These are phyloP conservation scores for Alternaria novae-zelandiae DNA, from an alignment of 2,329 filamentous ascomycete species.

Conservation along the genomic window DNA sequence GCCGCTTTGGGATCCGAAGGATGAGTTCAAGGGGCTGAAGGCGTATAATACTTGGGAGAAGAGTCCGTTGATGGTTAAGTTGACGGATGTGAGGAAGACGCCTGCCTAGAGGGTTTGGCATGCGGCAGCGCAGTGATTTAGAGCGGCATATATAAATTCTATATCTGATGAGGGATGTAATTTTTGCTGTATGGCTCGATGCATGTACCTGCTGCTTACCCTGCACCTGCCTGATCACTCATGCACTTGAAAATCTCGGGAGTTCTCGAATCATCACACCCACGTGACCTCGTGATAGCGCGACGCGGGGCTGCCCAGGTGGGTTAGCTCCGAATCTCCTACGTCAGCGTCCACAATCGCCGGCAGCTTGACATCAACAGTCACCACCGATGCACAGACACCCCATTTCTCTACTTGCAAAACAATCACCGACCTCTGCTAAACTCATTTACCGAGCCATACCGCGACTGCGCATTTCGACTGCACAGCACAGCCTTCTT, in stretches of 20 bases:
- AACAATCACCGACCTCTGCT: neutral
- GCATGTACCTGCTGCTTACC: no score
- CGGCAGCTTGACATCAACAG: neutral
- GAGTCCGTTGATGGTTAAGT: slow-evolving; percentile 38
- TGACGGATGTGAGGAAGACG: slow-evolving; percentile 37
- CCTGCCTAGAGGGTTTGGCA: slow-evolving; percentile 2
- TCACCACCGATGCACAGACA: slow-evolving; percentile 1
- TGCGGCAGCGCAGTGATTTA: neutral
- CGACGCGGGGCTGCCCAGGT: slow-evolving; percentile 6
- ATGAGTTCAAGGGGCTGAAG: slow-evolving; percentile 36
- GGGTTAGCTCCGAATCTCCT: slow-evolving; percentile 11
- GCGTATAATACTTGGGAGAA: slow-evolving; percentile 46
- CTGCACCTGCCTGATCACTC: no score
- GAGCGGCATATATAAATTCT: neutral
- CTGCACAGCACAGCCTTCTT: neutral
- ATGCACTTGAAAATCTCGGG: no score
- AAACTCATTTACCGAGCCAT: neutral
- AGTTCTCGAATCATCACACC: neutral
- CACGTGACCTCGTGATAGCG: slow-evolving; percentile 18
- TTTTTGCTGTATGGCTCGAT: neutral
- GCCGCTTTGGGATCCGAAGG: slow-evolving; percentile 35
- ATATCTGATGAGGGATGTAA: neutral
- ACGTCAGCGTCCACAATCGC: slow-evolving; percentile 12
- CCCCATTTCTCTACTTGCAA: neutral
- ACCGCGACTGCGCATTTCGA: neutral